Percentiles rank a stretch among this genome's conserved stretches.
These are phyloP conservation scores for Trichoderma breve DNA, from an alignment of 2,329 filamentous ascomycete species.

Conservation along the genomic window DNA sequence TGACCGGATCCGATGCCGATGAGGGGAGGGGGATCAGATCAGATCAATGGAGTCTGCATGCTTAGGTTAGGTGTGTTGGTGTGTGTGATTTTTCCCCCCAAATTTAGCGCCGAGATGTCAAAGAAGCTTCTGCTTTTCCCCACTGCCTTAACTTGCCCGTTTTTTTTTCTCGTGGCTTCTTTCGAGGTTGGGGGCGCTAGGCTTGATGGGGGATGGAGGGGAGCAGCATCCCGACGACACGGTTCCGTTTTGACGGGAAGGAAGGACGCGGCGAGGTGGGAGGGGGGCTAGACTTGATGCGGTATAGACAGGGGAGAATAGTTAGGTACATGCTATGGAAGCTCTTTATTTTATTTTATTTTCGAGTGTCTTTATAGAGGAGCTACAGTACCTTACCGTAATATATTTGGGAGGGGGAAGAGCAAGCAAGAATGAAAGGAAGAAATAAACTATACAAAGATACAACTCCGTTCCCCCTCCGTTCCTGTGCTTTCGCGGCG, in stretches of 20 bases:
- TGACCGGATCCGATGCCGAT: constrained; percentile 10
- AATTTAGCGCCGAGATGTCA: neutral
- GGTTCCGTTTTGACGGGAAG: constrained; percentile 17
- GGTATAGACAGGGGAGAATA: neutral
- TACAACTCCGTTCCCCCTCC: neutral
- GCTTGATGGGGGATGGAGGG: neutral
- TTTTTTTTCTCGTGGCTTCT: neutral
- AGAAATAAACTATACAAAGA: neutral
- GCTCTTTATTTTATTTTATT: neutral
- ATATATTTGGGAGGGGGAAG: neutral
- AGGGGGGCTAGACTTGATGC: neutral
- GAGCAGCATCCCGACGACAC: neutral
- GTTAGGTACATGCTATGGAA: neutral
- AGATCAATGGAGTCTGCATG: constrained; percentile 11
- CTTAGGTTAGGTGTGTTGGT: neutral
- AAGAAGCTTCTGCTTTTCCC: neutral
- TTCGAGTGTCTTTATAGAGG: neutral
- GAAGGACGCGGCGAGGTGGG: constrained; percentile 21
- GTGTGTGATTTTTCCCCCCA: neutral
- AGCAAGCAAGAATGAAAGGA: neutral
- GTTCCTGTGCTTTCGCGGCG: neutral
- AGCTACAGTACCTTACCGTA: neutral
- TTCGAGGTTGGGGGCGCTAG: neutral
- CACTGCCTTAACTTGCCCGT: neutral
- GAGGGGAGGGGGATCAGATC: neutral